phyloP scores from a whole-genome alignment of 225 moss, liverwort and hornwort genomes.

The Bryum argenteum region DNA sequence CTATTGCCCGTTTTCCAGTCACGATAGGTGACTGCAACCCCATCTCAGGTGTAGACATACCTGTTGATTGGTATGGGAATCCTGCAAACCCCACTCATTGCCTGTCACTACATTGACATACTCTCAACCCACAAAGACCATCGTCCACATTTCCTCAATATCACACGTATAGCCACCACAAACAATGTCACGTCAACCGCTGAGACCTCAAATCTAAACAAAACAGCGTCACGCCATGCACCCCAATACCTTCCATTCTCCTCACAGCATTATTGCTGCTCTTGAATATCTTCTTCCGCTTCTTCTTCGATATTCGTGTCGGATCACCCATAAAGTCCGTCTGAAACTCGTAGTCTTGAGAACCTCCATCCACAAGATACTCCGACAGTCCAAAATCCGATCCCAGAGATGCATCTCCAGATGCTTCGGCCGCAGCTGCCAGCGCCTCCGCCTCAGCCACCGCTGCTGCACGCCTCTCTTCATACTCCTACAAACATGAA shows the following conservation, averaged over 20 bases:
- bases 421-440: slow-evolving; percentile 61
- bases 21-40: slow-evolving; percentile 65
- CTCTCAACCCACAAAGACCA: not conserved
- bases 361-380: slow-evolving; percentile 34
- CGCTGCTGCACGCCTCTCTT: slow-evolving; percentile 58
- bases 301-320: slow-evolving; percentile 66
- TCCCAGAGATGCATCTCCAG: slow-evolving; percentile 29
- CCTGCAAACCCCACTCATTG: slow-evolving; percentile 30
- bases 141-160: not conserved
- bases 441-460: slow-evolving; percentile 65
- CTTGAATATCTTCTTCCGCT: slow-evolving; percentile 76
- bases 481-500: slow-evolving; percentile 54
- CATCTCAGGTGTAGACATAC: slow-evolving; percentile 49
- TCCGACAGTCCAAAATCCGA: slow-evolving; percentile 38
- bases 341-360: slow-evolving; percentile 60
- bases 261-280: slow-evolving; percentile 42
- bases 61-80: slow-evolving; percentile 47
- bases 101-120: not conserved
- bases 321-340: slow-evolving; percentile 46
- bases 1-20: slow-evolving; percentile 66
- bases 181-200: not conserved
- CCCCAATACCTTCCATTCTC: slow-evolving; percentile 47
- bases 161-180: not conserved
- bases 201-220: not conserved
- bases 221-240: slow-evolving; percentile 26